Percentiles rank a stretch among this genome's conserved stretches.
phyloP scores from a whole-genome alignment of 495 filamentous ascomycete genomes.

The Platismatia glauca region DNA sequence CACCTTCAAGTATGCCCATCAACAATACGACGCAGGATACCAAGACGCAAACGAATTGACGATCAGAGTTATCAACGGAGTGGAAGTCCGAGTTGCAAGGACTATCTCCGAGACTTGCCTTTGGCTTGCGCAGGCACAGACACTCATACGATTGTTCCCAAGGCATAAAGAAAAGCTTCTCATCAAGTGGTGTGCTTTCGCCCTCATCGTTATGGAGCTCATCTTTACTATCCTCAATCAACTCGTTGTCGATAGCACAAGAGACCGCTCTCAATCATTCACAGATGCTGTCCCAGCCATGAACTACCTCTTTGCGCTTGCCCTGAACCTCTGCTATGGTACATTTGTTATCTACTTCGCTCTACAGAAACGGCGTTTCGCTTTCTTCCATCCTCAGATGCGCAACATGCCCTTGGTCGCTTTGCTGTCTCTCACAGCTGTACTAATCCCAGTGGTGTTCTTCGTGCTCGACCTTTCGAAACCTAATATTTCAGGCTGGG shows the following conservation, averaged over 20 bases:
- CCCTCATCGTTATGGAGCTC: slow-evolving; percentile 80
- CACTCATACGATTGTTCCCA: slow-evolving; percentile 87
- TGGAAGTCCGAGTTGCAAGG: slow-evolving; percentile 77
- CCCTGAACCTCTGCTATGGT: slow-evolving; percentile 81
- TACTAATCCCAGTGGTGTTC: slow-evolving; percentile 88
- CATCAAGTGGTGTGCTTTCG: slow-evolving; percentile 97
- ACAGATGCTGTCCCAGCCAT: slow-evolving; percentile 85
- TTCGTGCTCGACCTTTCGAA: slow-evolving; percentile 90
- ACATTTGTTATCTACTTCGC: slow-evolving; percentile 96
- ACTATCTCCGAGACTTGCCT: slow-evolving; percentile 91
- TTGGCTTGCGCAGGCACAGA: slow-evolving; percentile 96
- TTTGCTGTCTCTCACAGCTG: slow-evolving; percentile 62
- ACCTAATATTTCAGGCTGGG: slow-evolving; percentile 84
- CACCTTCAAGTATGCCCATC: slow-evolving; percentile 72
- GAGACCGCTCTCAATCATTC: slow-evolving; percentile 59
- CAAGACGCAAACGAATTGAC: slow-evolving; percentile 67
- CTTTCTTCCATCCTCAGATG: slow-evolving; percentile 90
- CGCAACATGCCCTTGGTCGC: slow-evolving; percentile 84
- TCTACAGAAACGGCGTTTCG: slow-evolving; percentile 82
- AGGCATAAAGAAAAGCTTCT: slow-evolving; percentile 95
- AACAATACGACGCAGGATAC: slow-evolving; percentile 64
- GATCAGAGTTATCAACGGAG: slow-evolving; percentile 64
- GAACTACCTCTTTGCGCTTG: slow-evolving; percentile 86
- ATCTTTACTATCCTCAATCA: slow-evolving; percentile 83
- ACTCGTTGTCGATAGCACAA: slow-evolving; percentile 56